Base-by-base conservation (phyloP, 2,329 filamentous ascomycete species). In the Apiospora rasikravindrae region DNA sequence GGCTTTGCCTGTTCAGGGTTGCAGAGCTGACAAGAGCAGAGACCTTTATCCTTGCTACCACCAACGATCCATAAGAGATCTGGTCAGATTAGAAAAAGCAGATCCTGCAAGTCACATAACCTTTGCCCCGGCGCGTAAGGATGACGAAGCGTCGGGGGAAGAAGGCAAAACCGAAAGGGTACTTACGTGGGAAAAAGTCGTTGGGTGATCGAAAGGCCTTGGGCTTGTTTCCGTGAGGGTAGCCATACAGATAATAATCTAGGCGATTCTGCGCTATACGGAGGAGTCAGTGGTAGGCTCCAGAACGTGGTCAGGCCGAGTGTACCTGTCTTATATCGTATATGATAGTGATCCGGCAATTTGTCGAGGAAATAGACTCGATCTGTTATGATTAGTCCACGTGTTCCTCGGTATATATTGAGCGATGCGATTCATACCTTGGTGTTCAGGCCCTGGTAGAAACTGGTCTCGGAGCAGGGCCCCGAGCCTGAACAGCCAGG, bases 231-330 rank as follows among this genome's bases (percentile, higher is more conserved):
- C 73, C 71, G 49, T 72, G 71, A 37, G 74, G 74, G 49, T 74
- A 71, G 22, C 74, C 74, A 37, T 74, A 75, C 4, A 75, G 72
- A 51, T 73, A 73, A 42, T 69, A 74, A 49, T 75, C 73, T 3
- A 67, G 40, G n/a, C 69, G 71, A 29, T 70, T 61, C 19, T 47
- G 42, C 26, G 29, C 14, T 24, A 16, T 10, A 61, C 42, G 1
- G 33, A 40, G 33, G 40, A 22, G 33, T 64, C 33, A 64, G 29
- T n/a, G 57, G 29, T 22, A 64, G 57, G 29, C 57, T 7, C 33
- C 14, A 22, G 22, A 40, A n/a, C 19, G 29, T 68, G n/a, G 5
- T 40, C n/a, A 24, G 26, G 26, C 8, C 24, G 5, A 69, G 24
- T 69, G 24, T 69, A 70, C 72, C 70, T 5, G 24, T 53, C 69